Evolutionary conservation across 768 basidiomycete species (phyloP).

Genomic region (Tylopilus sp.): DNA sequence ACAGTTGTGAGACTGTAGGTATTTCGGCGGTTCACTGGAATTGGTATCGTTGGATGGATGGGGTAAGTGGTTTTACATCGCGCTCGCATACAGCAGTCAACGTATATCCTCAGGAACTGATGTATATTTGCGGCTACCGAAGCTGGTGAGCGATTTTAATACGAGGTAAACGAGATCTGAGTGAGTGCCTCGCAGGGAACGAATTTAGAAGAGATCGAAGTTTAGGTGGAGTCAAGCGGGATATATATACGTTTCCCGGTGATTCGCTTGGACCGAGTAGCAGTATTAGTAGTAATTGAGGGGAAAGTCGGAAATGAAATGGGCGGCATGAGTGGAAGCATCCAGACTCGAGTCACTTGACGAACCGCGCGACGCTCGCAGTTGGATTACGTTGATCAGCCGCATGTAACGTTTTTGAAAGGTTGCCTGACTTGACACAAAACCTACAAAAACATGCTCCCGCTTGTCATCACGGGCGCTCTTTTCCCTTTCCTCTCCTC

Average conservation of each 20-base stretch:
- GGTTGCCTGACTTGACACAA: not conserved
- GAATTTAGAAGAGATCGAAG: conserved; percentile 80
- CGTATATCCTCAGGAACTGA: conserved; percentile 59
- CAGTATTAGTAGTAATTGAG: not conserved
- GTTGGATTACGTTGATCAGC: conserved; percentile 6
- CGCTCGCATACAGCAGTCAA: not conserved
- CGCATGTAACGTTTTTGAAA: not conserved
- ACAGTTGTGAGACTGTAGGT: conserved; percentile 43
- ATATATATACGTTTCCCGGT: not conserved
- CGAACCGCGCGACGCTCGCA: not conserved
- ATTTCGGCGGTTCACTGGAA: conserved; percentile 80
- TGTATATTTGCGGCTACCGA: conserved; percentile 77
- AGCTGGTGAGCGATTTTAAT: conserved; percentile 51
- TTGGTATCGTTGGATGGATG: conserved; percentile 79
- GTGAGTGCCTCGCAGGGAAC: conserved; percentile 54
- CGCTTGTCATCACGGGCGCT: conserved; percentile 10
- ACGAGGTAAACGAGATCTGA: not conserved
- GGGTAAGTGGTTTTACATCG: conserved; percentile 49
- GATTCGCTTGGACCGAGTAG: conserved; percentile 4
- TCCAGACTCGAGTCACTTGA: not conserved
- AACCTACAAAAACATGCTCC: conserved; percentile 8
- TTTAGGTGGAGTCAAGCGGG: conserved; percentile 49
- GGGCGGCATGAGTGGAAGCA: not conserved
- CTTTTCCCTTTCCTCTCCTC: not conserved
- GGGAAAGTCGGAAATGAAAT: conserved; percentile 11